Evolutionary conservation across 192 early-diverging fungal genomes (phyloP).

Genomic region (Linnemannia schmuckeri): DNA sequence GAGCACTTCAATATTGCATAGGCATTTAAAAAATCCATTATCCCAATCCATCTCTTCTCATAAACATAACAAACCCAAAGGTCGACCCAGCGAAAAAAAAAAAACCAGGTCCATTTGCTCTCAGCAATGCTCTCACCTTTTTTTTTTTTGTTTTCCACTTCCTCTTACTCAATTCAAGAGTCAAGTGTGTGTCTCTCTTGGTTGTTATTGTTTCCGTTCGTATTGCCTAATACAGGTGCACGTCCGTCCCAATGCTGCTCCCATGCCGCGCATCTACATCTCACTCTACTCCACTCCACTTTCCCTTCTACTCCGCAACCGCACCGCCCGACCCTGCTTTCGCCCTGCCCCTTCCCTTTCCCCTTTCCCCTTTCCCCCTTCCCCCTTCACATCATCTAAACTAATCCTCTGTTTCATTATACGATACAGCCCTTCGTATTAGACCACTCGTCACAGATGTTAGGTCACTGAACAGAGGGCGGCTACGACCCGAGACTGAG

Average conservation of each 20-base stretch:
- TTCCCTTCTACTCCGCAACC: slow-evolving; percentile 14
- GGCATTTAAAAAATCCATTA: neutral
- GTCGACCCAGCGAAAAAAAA: neutral
- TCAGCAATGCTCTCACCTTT: slow-evolving; percentile 1
- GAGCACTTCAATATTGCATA: slow-evolving; percentile 6
- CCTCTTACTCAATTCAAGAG: neutral
- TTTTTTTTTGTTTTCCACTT: neutral
- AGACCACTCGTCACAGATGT: slow-evolving; percentile 42
- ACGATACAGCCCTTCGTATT: slow-evolving; percentile 42
- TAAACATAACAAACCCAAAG: neutral
- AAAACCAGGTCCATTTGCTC: slow-evolving; percentile 1
- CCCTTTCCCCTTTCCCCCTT: neutral
- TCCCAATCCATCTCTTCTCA: neutral
- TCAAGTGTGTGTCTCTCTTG: neutral
- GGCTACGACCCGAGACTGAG: slow-evolving; percentile 36
- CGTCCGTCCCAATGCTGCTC: slow-evolving; percentile 2
- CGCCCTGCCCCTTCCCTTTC: neutral
- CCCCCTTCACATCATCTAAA: neutral
- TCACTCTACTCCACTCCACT: neutral
- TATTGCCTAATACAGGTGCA: neutral
- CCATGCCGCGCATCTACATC: neutral
- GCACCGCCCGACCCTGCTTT: neutral
- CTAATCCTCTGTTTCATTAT: neutral
- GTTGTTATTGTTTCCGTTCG: neutral
- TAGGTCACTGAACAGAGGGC: slow-evolving; percentile 18